A percentile compares a stretch with the other conserved stretches of the same genome.
Evolutionary conservation across 106 monocot genomes (phyloP).

Genomic region (Dendrobium catenatum): DNA sequence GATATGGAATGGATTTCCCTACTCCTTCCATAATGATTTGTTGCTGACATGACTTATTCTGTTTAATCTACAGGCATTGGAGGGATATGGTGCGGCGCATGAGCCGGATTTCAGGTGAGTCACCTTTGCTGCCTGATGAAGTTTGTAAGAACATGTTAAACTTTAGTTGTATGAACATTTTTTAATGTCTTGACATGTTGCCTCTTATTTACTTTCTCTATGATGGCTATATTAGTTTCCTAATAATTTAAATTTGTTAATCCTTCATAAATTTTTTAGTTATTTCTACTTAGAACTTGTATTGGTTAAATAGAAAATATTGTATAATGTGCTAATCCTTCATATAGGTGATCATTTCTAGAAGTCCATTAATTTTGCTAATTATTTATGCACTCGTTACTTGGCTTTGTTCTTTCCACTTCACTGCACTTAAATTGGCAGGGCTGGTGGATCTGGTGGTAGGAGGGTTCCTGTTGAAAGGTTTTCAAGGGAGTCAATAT

Average conservation of each 20-base stretch:
- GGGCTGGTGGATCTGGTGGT: conserved; percentile 71
- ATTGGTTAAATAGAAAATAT: background rate
- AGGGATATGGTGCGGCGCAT: conserved; percentile 71
- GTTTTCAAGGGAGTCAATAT: conserved; percentile 50
- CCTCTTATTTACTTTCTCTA: background rate
- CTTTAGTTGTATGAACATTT: background rate
- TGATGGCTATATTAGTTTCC: background rate
- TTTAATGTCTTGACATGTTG: background rate
- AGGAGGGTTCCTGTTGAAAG: conserved; percentile 61
- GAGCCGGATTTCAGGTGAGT: conserved; percentile 89
- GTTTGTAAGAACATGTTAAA: background rate
- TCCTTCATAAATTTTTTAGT: background rate
- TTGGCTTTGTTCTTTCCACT: conserved; percentile 7
- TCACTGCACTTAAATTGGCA: conserved; percentile 28
- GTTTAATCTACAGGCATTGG: conserved; percentile 99
- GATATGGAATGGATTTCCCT: conserved; percentile 84
- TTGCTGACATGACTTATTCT: conserved; percentile 99
- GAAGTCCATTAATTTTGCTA: background rate
- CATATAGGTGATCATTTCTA: background rate
- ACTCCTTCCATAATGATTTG: conserved; percentile 45
- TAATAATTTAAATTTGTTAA: background rate
- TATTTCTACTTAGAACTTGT: background rate
- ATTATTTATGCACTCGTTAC: background rate
- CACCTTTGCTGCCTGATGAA: background rate
- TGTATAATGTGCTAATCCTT: background rate